Conservation (phyloP, 108 stramenopile genomes). For the Cyclotella baltica region DNA sequence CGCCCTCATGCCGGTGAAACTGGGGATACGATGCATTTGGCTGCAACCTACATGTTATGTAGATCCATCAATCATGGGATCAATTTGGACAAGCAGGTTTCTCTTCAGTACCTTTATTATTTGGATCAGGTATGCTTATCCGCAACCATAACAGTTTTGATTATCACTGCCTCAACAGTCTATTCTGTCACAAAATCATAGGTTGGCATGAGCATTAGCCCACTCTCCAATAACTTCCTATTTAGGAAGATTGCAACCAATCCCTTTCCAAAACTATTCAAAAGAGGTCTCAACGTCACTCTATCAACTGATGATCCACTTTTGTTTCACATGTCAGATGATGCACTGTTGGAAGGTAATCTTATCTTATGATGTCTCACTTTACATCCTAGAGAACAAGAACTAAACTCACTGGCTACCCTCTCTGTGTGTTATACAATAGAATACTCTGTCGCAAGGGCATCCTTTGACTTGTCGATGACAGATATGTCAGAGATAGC, state of each 20-base stretch:
- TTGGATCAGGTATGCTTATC: constrained; percentile 79
- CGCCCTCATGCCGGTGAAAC: constrained; percentile 98
- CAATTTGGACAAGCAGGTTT: constrained; percentile 92
- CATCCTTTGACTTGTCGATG: constrained; percentile 96
- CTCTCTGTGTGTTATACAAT: constrained; percentile 61
- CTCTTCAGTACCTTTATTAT: constrained; percentile 98
- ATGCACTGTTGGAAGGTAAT: constrained; percentile 90
- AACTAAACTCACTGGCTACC: constrained; percentile 6
- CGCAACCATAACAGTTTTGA: not conserved
- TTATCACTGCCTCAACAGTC: not conserved
- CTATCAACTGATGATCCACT: constrained; percentile 99
- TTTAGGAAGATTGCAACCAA: constrained; percentile 95
- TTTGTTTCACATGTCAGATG: constrained; percentile 98
- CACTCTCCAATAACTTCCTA: constrained; percentile 98
- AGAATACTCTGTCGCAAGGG: constrained; percentile 97
- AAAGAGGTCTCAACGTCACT: constrained; percentile 93
- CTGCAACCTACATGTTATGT: constrained; percentile 95
- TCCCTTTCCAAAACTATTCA: constrained; percentile 94
- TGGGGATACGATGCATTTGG: constrained; percentile 97
- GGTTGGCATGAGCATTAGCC: constrained; percentile 91
- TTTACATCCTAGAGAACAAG: not conserved
- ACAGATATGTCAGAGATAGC: constrained; percentile 99
- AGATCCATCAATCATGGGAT: constrained; percentile 98
- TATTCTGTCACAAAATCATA: not conserved
- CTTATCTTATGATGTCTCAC: not conserved